phyloP scores from a whole-genome alignment of 306 rosid genomes.

The Malus sylvestris region DNA sequence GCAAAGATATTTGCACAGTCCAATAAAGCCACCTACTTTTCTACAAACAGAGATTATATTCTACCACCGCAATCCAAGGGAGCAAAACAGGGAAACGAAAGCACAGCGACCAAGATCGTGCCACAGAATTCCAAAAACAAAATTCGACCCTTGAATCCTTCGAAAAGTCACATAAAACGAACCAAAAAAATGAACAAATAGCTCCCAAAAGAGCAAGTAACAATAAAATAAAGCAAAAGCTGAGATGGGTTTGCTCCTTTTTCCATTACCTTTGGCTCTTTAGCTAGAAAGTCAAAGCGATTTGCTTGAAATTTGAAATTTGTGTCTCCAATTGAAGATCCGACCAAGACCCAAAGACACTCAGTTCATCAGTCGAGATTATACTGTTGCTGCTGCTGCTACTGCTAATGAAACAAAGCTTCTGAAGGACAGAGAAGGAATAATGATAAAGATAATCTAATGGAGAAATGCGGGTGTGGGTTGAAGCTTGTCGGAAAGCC shows the following conservation, averaged over 20 bases:
- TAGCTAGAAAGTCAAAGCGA: conserved; percentile 40
- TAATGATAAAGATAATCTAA: neutral
- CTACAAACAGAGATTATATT: conserved; percentile 18
- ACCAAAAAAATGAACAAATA: neutral
- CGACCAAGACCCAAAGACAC: conserved; percentile 9
- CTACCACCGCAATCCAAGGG: conserved; percentile 47
- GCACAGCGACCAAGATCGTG: conserved; percentile 39
- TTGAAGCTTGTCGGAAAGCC: conserved; percentile 27
- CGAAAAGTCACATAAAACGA: conserved; percentile 21
- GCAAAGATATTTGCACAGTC: conserved; percentile 32
- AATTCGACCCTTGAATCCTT: conserved; percentile 22
- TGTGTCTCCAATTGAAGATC: conserved; percentile 39
- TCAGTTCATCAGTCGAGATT: conserved; percentile 43
- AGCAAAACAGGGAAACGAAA: conserved; percentile 32
- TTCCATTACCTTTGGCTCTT: conserved; percentile 11
- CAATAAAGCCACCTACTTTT: conserved; percentile 44
- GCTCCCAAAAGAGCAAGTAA: neutral
- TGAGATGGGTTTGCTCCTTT: conserved; percentile 7
- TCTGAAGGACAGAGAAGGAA: neutral
- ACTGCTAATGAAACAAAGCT: neutral
- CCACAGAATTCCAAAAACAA: conserved; percentile 26
- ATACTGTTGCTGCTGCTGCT: neutral
- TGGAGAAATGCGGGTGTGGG: conserved; percentile 17
- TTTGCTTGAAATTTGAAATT: conserved; percentile 13
- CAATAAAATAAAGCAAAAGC: neutral